phyloP scores from a whole-genome alignment of 2,329 filamentous ascomycete species.

The Diaporthe sp. region DNA sequence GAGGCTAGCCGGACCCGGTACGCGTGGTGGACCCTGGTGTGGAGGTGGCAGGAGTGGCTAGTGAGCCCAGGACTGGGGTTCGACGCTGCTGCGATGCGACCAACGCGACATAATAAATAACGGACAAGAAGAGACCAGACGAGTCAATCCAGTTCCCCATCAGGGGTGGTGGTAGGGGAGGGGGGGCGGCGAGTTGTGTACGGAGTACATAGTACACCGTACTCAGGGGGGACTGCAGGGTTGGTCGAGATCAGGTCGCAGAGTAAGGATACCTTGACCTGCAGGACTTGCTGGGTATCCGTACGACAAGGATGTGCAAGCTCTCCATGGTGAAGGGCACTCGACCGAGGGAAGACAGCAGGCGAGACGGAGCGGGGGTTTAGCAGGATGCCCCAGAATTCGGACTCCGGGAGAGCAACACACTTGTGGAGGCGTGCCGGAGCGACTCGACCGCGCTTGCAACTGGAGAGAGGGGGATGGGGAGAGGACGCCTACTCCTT shows the following conservation, averaged over 20 bases:
- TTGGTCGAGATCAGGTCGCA: conserved; percentile 13
- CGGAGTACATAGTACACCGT: conserved; percentile 3
- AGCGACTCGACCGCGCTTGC: conserved; percentile 31
- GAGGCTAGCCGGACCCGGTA: conserved; percentile 34
- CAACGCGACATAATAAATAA: conserved; percentile 27
- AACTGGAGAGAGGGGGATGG: conserved; percentile 24
- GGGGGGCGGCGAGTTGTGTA: neutral
- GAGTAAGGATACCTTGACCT: conserved; percentile 25
- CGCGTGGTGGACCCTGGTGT: conserved; percentile 31
- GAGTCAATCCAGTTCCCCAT: conserved; percentile 30
- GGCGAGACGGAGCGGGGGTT: conserved; percentile 2
- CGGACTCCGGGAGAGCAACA: neutral
- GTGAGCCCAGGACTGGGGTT: conserved; percentile 27
- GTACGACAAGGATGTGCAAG: conserved; percentile 11
- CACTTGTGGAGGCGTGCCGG: conserved; percentile 29
- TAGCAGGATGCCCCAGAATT: conserved; percentile 13
- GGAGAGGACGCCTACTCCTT: conserved; percentile 31
- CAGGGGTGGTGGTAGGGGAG: conserved; percentile 29
- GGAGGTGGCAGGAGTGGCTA: conserved; percentile 30
- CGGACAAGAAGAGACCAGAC: conserved; percentile 30
- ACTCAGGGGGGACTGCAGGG: conserved; percentile 26
- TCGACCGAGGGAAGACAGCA: neutral
- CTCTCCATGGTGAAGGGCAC: neutral
- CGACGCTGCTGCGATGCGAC: conserved; percentile 32
- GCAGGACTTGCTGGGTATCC: conserved; percentile 4